Conservation (phyloP, 208 protist genomes). For the Crithidia bombi region DNA sequence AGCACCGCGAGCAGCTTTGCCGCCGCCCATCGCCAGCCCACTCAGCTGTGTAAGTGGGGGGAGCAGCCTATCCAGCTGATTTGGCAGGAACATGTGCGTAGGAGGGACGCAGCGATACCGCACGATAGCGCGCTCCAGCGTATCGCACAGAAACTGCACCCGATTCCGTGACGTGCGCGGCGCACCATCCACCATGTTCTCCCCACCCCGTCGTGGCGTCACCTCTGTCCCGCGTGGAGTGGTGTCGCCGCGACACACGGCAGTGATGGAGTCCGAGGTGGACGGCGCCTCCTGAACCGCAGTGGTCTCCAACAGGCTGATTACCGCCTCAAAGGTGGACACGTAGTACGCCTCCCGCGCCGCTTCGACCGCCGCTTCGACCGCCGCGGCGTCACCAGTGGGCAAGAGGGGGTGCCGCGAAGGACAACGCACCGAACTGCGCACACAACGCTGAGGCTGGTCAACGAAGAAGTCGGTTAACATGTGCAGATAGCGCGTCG, state of each 20-base stretch:
- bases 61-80: slow-evolving; percentile 60
- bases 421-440: background rate
- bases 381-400: background rate
- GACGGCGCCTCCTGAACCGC: background rate
- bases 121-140: slow-evolving; percentile 26
- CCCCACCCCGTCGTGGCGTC: background rate
- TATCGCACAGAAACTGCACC: slow-evolving; percentile 1
- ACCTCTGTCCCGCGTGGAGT: background rate
- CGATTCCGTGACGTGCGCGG: background rate
- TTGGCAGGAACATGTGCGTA: slow-evolving; percentile 59
- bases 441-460: no score
- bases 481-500: slow-evolving; percentile 32
- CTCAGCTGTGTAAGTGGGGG: slow-evolving; percentile 15
- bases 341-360: slow-evolving; percentile 29
- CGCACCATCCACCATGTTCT: background rate
- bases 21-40: background rate
- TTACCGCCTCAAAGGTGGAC: slow-evolving; percentile 30
- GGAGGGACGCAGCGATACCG: slow-evolving; percentile 37
- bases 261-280: background rate
- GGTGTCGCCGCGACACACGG: background rate
- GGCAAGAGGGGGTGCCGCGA: background rate
- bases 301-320: slow-evolving; percentile 14
- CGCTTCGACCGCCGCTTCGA: slow-evolving; percentile 2
- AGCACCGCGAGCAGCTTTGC: background rate
- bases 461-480: slow-evolving; percentile 18